A percentile compares a stretch with the other conserved stretches of the same genome.
Conservation (phyloP, 2,329 filamentous ascomycete species). For the Scedosporium apiospermum region DNA sequence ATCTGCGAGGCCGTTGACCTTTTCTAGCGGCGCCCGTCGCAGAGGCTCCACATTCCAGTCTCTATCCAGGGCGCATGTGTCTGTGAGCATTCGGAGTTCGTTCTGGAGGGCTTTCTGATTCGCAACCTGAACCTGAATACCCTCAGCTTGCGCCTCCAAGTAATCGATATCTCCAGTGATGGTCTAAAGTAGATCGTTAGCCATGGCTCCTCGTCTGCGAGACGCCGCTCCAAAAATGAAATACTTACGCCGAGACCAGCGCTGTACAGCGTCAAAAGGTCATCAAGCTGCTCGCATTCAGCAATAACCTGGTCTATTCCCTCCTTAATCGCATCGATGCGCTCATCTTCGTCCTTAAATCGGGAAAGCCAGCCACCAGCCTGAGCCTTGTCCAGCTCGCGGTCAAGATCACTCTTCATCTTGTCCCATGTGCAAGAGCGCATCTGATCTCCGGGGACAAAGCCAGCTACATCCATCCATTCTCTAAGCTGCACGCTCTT, state of each 20-base stretch:
- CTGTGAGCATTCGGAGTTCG: constrained; percentile 79
- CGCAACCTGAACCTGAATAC: constrained; percentile 90
- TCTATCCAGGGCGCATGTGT: constrained; percentile 80
- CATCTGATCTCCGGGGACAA: constrained; percentile 68
- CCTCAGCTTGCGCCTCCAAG: constrained; percentile 94
- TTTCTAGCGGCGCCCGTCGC: constrained; percentile 63
- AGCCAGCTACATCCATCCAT: constrained; percentile 79
- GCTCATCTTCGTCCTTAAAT: constrained; percentile 76
- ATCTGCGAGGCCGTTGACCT: constrained; percentile 58
- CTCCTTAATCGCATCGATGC: constrained; percentile 75
- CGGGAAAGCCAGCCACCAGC: constrained; percentile 87
- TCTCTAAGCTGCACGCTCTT: constrained; percentile 72
- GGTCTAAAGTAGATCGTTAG: constrained; percentile 44
- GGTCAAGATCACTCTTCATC: constrained; percentile 72
- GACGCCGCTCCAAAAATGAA: neutral
- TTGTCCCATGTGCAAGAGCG: constrained; percentile 68
- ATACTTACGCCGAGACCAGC: constrained; percentile 78
- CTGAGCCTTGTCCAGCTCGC: constrained; percentile 83
- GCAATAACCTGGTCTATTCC: constrained; percentile 84
- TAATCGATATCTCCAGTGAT: constrained; percentile 93
- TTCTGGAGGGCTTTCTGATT: constrained; percentile 92
- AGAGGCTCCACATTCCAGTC: constrained; percentile 61
- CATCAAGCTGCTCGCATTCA: constrained; percentile 94
- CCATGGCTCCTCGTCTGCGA: neutral
- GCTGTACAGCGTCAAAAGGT: constrained; percentile 84